phyloP scores from a whole-genome alignment of 345 rosid species.

The Sonneratia caseolaris region DNA sequence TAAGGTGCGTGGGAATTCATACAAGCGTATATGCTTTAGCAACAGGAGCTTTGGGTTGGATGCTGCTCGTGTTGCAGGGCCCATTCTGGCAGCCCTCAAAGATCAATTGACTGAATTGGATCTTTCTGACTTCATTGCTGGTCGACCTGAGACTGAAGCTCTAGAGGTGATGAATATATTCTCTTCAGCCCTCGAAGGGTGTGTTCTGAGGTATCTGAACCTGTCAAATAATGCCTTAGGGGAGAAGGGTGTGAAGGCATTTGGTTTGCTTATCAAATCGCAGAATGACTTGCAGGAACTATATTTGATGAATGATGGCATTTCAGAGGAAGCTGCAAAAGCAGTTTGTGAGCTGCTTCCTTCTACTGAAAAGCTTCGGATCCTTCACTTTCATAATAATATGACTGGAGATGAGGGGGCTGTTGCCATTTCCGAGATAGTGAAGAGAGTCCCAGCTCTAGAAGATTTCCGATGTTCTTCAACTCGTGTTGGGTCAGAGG shows the following conservation, averaged over 20 bases:
- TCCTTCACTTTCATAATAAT: conserved; percentile 84
- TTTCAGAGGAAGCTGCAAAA: conserved; percentile 82
- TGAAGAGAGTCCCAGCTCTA: conserved; percentile 40
- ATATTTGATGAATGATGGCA: conserved; percentile 77
- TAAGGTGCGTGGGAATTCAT: conserved; percentile 43
- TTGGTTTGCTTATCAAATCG: conserved; percentile 54
- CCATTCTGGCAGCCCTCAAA: conserved; percentile 52
- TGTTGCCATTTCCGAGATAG: conserved; percentile 56
- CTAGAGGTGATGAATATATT: conserved; percentile 73
- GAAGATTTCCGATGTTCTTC: conserved; percentile 83
- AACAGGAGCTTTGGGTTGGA: conserved; percentile 75
- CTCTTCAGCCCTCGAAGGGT: conserved; percentile 69
- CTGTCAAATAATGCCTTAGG: conserved; percentile 97
- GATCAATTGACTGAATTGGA: conserved; percentile 70
- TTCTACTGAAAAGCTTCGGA: conserved; percentile 54
- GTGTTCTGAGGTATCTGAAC: conserved; percentile 46
- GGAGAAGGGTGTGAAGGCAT: conserved; percentile 82
- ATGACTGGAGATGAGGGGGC: conserved; percentile 94
- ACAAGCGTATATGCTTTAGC: conserved; percentile 57
- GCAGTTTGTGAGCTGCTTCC: conserved; percentile 77
- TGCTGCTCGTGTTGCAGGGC: conserved; percentile 69
- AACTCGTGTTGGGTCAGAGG: conserved; percentile 66
- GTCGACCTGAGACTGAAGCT: conserved; percentile 75
- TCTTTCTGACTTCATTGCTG: conserved; percentile 83
- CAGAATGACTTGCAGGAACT: conserved; percentile 74